phyloP scores from a whole-genome alignment of 2,329 filamentous ascomycete genomes.

The Alternaria sp. region DNA sequence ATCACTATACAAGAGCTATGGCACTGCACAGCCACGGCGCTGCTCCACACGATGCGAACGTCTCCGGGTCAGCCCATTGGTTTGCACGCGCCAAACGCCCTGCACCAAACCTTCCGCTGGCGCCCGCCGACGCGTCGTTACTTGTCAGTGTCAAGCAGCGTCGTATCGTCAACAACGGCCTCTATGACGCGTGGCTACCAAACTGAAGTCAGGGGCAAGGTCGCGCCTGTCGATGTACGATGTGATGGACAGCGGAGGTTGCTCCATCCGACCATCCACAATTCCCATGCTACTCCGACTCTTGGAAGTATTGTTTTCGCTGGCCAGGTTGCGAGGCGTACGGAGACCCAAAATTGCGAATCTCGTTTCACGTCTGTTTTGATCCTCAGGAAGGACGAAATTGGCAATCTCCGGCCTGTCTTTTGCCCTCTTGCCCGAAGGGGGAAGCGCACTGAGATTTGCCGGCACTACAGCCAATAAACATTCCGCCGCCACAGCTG shows the following conservation, averaged over 20 bases:
- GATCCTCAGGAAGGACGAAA: conserved; percentile 9
- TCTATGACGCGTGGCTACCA: conserved; percentile 5
- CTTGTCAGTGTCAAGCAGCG: conserved; percentile 7
- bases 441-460: conserved; percentile 2
- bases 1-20: conserved; percentile 1
- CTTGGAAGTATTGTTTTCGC: conserved; percentile 4
- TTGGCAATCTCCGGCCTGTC: conserved; percentile 18
- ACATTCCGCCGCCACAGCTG: conserved; percentile 7
- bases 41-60: conserved; percentile 3
- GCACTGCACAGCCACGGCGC: conserved; percentile 9
- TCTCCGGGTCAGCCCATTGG: conserved; percentile 3
- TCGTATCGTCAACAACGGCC: background rate
- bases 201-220: background rate
- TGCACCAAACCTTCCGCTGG: conserved; percentile 6
- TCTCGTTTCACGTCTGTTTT: conserved; percentile 20
- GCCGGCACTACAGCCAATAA: conserved; percentile 8
- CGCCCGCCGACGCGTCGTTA: conserved; percentile 6
- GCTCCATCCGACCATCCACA: background rate
- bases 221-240: background rate
- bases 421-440: background rate
- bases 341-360: conserved; percentile 16
- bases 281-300: background rate
- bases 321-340: conserved; percentile 8
- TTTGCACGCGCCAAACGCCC: conserved; percentile 1
- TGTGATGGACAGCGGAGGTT: background rate